A percentile compares a stretch with the other conserved stretches of the same genome.
Conservation (phyloP, 352 stramenopile species). For the Phytophthora sansomeana region DNA sequence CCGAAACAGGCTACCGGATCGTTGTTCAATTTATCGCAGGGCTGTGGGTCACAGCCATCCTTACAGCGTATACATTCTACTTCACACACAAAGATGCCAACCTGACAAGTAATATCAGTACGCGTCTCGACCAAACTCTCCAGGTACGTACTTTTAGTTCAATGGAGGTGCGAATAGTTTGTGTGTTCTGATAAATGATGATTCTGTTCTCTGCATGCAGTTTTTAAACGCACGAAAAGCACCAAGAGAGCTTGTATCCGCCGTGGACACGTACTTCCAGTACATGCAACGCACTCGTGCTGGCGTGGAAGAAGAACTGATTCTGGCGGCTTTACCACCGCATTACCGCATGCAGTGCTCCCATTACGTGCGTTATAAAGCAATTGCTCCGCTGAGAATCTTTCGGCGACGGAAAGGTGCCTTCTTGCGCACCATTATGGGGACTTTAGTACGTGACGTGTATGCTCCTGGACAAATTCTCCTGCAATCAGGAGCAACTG, state of each 20-base stretch:
- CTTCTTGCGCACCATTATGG: constrained; percentile 61
- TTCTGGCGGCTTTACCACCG: constrained; percentile 49
- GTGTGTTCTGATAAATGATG: background rate
- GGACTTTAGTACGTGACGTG: constrained; percentile 53
- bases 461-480: constrained; percentile 54
- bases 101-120: constrained; percentile 71
- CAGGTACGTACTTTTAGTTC: constrained; percentile 35
- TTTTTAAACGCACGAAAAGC: constrained; percentile 58
- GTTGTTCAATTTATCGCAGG: constrained; percentile 68
- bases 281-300: constrained; percentile 80
- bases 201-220: constrained; percentile 15
- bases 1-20: constrained; percentile 68
- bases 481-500: constrained; percentile 35
- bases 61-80: constrained; percentile 77
- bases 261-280: constrained; percentile 68
- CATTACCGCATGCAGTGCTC: constrained; percentile 65
- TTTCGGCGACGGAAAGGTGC: constrained; percentile 57
- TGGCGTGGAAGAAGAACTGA: constrained; percentile 59
- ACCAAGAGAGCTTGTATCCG: constrained; percentile 27
- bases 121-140: constrained; percentile 57
- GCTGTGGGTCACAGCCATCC: constrained; percentile 72
- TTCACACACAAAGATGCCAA: constrained; percentile 74
- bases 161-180: background rate
- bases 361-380: constrained; percentile 63
- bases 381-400: constrained; percentile 50